Conservation (phyloP, 108 stramenopile species). For the Cyclotella distinguenda region DNA sequence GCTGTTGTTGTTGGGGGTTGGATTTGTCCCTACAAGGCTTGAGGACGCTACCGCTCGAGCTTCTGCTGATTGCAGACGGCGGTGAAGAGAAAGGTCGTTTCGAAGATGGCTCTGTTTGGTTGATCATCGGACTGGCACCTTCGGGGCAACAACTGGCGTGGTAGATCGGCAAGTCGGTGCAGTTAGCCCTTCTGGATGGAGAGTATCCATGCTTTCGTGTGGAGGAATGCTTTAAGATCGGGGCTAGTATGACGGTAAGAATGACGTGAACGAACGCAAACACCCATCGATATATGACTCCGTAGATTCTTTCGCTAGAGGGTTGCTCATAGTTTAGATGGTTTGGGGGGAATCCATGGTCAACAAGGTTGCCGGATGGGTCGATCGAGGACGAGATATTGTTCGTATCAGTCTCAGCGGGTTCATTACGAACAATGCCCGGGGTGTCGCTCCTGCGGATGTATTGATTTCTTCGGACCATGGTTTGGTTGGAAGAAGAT, state of each 20-base stretch:
- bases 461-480: too few relatives aligned
- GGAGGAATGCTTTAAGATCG: background rate
- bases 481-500: too few relatives aligned
- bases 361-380: too few relatives aligned
- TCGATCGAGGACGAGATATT: too few relatives aligned
- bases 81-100: background rate
- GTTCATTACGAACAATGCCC: too few relatives aligned
- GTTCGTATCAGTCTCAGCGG: too few relatives aligned
- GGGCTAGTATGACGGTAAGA: background rate
- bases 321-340: background rate
- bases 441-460: too few relatives aligned
- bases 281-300: background rate
- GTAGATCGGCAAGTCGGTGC: background rate
- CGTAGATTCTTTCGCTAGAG: conserved; percentile 1
- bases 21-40: background rate
- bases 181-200: background rate
- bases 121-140: background rate
- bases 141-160: too few relatives aligned
- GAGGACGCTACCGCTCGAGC: background rate
- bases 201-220: background rate
- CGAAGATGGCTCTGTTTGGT: background rate
- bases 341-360: background rate
- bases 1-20: too few relatives aligned
- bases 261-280: background rate
- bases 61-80: background rate